Conservation (phyloP, 31 red algal genomes). For the Asparagopsis taxiformis region DNA sequence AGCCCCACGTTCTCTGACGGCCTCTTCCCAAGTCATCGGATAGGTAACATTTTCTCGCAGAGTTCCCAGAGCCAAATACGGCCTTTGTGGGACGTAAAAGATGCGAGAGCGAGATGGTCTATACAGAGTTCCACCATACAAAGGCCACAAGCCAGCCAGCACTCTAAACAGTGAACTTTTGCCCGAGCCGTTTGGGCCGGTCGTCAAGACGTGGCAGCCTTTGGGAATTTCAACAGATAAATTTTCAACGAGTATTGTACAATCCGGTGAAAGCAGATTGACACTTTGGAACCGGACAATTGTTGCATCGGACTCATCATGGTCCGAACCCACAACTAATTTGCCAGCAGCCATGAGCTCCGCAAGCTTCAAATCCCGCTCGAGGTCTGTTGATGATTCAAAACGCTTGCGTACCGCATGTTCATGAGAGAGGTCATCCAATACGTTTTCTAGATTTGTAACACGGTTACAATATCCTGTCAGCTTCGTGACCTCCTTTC, state of each 20-base stretch:
- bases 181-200: constrained; percentile 91
- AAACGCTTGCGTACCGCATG: constrained; percentile 48
- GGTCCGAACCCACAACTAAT: constrained; percentile 56
- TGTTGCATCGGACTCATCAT: constrained; percentile 15
- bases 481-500: constrained; percentile 86
- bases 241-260: constrained; percentile 72
- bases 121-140: constrained; percentile 89
- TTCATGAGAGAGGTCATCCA: constrained; percentile 72
- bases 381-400: constrained; percentile 63
- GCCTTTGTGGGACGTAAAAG: constrained; percentile 97
- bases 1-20: constrained; percentile 38
- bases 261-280: constrained; percentile 91
- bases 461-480: constrained; percentile 91
- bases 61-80: constrained; percentile 91
- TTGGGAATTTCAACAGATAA: constrained; percentile 82
- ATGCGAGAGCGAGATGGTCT: constrained; percentile 71
- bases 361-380: constrained; percentile 69
- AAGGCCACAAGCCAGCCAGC: constrained; percentile 93
- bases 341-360: constrained; percentile 81
- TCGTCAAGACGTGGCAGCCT: constrained; percentile 89
- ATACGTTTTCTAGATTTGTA: constrained; percentile 73
- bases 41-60: constrained; percentile 96
- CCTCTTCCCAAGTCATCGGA: constrained; percentile 86
- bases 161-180: constrained; percentile 96
- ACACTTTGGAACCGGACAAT: constrained; percentile 76